Evolutionary conservation across 176 grass and related monocot species (phyloP).

Genomic region (Lolium rigidum): DNA sequence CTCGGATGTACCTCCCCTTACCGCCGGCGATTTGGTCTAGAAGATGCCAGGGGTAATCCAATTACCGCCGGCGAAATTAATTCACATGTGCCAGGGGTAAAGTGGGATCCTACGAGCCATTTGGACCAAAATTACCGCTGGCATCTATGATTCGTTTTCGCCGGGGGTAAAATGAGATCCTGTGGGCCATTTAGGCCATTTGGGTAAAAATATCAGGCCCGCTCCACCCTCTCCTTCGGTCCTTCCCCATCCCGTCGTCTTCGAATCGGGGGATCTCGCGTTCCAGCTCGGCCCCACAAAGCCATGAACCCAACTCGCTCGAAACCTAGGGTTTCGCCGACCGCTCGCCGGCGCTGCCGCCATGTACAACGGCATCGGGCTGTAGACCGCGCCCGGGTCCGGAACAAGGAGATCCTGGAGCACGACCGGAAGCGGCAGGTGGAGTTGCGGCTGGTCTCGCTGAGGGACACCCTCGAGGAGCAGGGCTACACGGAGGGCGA

Average conservation of each 20-base stretch:
- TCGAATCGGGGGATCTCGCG: constrained; percentile 38
- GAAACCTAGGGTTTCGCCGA: constrained; percentile 35
- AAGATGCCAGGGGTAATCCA: too few relatives aligned
- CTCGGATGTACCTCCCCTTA: too few relatives aligned
- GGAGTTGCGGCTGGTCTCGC: constrained; percentile 69
- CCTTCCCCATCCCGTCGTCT: neutral
- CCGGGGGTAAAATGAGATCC: too few relatives aligned
- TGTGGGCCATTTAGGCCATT: too few relatives aligned
- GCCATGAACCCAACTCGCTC: neutral
- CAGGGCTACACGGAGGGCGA: constrained; percentile 90
- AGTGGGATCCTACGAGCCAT: too few relatives aligned
- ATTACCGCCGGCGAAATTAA: too few relatives aligned
- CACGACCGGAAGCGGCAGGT: constrained; percentile 91
- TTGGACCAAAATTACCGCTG: too few relatives aligned
- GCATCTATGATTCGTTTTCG: too few relatives aligned
- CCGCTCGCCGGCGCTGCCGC: constrained; percentile 29
- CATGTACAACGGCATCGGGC: constrained; percentile 98
- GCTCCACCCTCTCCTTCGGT: too few relatives aligned
- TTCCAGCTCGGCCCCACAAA: neutral
- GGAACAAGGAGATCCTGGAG: constrained; percentile 96
- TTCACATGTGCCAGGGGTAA: too few relatives aligned
- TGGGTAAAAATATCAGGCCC: neutral
- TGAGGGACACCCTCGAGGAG: constrained; percentile 84
- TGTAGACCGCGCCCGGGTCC: constrained; percentile 86
- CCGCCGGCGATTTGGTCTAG: too few relatives aligned